These are phyloP conservation scores for Entomortierella beljakovae DNA, from an alignment of 192 early-diverging fungal genomes.

Conservation along the genomic window DNA sequence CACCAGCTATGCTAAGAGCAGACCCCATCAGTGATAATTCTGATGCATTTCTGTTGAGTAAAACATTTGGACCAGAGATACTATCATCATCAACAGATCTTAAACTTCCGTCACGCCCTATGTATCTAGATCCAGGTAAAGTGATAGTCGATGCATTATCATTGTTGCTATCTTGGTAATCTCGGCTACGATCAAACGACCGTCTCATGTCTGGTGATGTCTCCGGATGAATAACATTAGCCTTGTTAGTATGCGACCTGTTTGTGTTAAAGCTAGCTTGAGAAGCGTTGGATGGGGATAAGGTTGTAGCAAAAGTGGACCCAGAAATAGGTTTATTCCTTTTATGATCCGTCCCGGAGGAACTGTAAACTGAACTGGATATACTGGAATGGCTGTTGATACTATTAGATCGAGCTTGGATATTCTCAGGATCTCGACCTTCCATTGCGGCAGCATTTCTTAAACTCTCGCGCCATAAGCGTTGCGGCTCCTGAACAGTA, in stretches of 20 bases:
- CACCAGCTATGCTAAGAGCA: not conserved
- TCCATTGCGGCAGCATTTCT: constrained; percentile 40
- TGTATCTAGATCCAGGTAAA: constrained; percentile 36
- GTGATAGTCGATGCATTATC: constrained; percentile 31
- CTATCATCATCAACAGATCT: constrained; percentile 1
- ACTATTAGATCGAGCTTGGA: constrained; percentile 8
- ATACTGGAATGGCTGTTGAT: constrained; percentile 13
- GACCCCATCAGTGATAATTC: constrained; percentile 19
- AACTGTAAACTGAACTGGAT: constrained; percentile 15
- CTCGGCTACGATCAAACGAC: not conserved
- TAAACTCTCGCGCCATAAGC: constrained; percentile 32
- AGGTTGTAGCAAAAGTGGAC: constrained; percentile 25
- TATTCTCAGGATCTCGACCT: constrained; percentile 12
- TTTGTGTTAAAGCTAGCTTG: constrained; percentile 11
- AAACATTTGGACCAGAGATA: not conserved
- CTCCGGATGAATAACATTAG: constrained; percentile 16
- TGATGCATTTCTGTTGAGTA: constrained; percentile 8
- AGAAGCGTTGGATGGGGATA: constrained; percentile 30
- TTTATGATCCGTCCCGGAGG: not conserved
- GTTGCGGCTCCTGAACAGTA: constrained; percentile 20
- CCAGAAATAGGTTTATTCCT: constrained; percentile 27
- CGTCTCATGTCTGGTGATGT: not conserved
- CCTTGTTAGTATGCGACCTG: constrained; percentile 5
- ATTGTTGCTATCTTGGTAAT: not conserved
- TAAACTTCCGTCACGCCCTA: constrained; percentile 3